phyloP scores from a whole-genome alignment of 2,329 filamentous ascomycete species.

The Aureobasidium sp. region DNA sequence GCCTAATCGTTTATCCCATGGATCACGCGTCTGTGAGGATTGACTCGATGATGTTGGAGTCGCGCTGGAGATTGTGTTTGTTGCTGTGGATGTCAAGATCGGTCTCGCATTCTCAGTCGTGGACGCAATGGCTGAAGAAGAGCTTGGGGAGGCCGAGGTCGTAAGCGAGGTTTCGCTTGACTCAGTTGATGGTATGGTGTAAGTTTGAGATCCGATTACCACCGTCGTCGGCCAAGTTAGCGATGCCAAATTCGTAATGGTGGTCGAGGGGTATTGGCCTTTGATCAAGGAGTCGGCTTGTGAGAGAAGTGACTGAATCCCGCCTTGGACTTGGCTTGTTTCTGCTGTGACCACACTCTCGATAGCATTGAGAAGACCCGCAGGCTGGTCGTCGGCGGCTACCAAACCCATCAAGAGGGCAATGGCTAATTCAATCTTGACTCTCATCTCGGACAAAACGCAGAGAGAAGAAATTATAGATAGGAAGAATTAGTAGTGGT shows the following conservation, averaged over 20 bases:
- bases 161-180: background rate
- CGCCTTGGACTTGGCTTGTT: background rate
- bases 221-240: slow-evolving; percentile 20
- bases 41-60: background rate
- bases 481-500: background rate
- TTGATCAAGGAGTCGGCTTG: slow-evolving; percentile 17
- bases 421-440: background rate
- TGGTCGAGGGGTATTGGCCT: slow-evolving; percentile 17
- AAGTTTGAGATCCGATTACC: slow-evolving; percentile 19
- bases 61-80: background rate
- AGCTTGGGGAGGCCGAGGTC: slow-evolving; percentile 6
- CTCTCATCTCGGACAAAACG: background rate
- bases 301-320: slow-evolving; percentile 14
- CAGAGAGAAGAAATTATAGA: background rate
- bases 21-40: background rate
- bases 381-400: background rate
- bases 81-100: slow-evolving; percentile 9
- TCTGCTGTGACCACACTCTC: background rate
- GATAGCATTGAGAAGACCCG: background rate
- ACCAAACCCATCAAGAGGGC: background rate
- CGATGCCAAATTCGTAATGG: slow-evolving; percentile 12
- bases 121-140: background rate
- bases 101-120: slow-evolving; percentile 13
- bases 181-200: slow-evolving; percentile 4
- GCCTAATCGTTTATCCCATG: slow-evolving; percentile 17